Evolutionary conservation across 192 early-diverging fungal genomes (phyloP), one percentile per base, ranked within the genome.

Genomic region (Coemansia sp.): DNA sequence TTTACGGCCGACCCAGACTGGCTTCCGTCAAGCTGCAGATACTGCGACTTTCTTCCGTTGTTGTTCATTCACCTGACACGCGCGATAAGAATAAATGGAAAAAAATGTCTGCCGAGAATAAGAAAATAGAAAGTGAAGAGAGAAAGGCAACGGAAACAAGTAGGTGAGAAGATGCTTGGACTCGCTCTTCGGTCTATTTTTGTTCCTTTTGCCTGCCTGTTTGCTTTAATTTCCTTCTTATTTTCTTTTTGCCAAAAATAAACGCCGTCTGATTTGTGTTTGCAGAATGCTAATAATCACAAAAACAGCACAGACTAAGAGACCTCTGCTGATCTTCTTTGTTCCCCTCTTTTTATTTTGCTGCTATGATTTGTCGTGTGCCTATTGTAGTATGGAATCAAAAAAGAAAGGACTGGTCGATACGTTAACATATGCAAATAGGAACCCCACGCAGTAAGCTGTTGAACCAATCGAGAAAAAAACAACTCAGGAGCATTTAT

Each of bases 21-120:
- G 52, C 42, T 70, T 56, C 64, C 63, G 31, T 72, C 63, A 3
- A 80, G 69, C 56, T 69, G 56, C 16, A 67, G 40, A 54, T 80
- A 80, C 72, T 71, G 65, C 18, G 67, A 64, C 71, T 80, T 70
- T 63, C 67, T 63, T 31, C 61, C 61, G 38, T 25, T 38, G 51
- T 56, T 77, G 59, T 60, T 48, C 59, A 60, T 60, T 33, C 56
- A 38, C 33, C 56, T 12, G 51, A 54, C 25, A 54, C 10, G 51
- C 29, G 51, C 51, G 7, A 12, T 11, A 31, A 30, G 8, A 18
- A 16, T n/a, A 58, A 58, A 58, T 32, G 34, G 2, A 33, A 3
- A 34, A 12, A 18, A 58, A n/a, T 58, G n/a, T n/a, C n/a, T n/a
- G n/a, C n/a, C n/a, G n/a, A n/a, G n/a, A n/a, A n/a, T n/a, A n/a